A percentile compares a stretch with the other conserved stretches of the same genome.
These are phyloP conservation scores for Cercospora citrullina DNA, from an alignment of 2,329 filamentous ascomycete species.

Conservation along the genomic window DNA sequence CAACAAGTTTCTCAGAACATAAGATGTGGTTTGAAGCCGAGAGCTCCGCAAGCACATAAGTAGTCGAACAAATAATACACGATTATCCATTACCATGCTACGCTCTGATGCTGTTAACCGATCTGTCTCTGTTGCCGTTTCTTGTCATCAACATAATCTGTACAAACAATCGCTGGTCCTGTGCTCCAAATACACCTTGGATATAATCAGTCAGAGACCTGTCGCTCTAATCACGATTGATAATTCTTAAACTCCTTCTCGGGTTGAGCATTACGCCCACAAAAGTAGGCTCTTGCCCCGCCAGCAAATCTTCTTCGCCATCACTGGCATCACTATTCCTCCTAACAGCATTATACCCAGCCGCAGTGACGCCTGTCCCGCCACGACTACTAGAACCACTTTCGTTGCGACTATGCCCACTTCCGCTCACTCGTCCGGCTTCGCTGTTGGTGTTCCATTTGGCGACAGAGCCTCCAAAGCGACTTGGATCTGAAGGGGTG, in stretches of 20 bases:
- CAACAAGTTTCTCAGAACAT: not conserved
- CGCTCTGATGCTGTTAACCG: not conserved
- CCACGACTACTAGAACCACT: slow-evolving; percentile 33
- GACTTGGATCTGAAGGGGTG: slow-evolving; percentile 22
- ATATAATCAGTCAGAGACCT: not conserved
- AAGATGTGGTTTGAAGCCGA: not conserved
- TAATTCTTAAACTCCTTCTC: slow-evolving; percentile 56
- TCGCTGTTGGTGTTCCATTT: slow-evolving; percentile 9
- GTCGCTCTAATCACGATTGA: slow-evolving; percentile 26
- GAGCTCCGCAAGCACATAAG: not conserved
- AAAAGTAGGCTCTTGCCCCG: slow-evolving; percentile 68
- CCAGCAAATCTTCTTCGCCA: slow-evolving; percentile 62
- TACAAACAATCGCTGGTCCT: not conserved
- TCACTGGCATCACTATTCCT: slow-evolving; percentile 48
- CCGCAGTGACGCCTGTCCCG: slow-evolving; percentile 29
- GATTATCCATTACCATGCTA: slow-evolving; percentile 1
- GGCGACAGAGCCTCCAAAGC: slow-evolving; percentile 9
- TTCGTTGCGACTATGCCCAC: slow-evolving; percentile 33
- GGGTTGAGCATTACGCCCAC: slow-evolving; percentile 49
- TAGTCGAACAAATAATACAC: not conserved
- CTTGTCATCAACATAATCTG: not conserved
- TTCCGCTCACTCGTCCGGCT: slow-evolving; percentile 37
- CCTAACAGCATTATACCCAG: slow-evolving; percentile 33
- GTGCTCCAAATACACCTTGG: not conserved
- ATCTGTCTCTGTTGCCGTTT: slow-evolving; percentile 1